Evolutionary conservation across 176 grass and related monocot species (phyloP), one percentile per base, ranked within the genome.

Genomic region (Chrysopogon serrulatus): DNA sequence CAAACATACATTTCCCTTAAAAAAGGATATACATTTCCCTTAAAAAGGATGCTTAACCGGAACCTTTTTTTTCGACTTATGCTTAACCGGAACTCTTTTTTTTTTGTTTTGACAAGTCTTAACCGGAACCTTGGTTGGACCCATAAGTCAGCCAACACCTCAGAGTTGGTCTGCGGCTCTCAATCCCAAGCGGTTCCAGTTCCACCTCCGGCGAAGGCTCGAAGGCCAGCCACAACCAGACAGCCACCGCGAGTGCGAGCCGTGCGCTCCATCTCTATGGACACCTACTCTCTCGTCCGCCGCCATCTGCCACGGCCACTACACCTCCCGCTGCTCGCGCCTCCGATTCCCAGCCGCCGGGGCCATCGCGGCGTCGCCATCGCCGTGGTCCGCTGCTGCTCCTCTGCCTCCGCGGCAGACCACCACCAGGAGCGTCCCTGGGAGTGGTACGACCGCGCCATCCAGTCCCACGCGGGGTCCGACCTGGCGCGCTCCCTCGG

Each of bases 361-460:
- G 12, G 26, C 42, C 51, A 1, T 18, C 80, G 21, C 34, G 4
- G 28, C 30, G 9, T 63, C 23, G 13, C 70, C 27, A 11, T 0
- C 19, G 48, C 69, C 54, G 43, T 72, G 16, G 37, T 12, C 54
- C 19, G 19, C 26, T 39, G 21, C 71, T 18, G 27, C 64, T 18
- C 33, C 87, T 51, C 42, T 21, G 8, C 65, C 23, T 16, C 83
- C 15, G 71, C 27, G 1, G 33, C 10, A 19, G 49, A 37, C 79
- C 23, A 49, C 21, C 78, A 86, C 79, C 88, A 88, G 71, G 96
- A 98, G 85, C 87, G 90, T 36, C 83, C 95, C 13, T 90, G 96
- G 87, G 82, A 95, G 64, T 86, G 87, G 9, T 93, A 85, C 85
- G 80, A 95, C 77, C 66, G 66, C 30, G 66, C 49, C 39, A 95